phyloP scores from a whole-genome alignment of 345 rosid genomes.

The Brassica nigra region DNA sequence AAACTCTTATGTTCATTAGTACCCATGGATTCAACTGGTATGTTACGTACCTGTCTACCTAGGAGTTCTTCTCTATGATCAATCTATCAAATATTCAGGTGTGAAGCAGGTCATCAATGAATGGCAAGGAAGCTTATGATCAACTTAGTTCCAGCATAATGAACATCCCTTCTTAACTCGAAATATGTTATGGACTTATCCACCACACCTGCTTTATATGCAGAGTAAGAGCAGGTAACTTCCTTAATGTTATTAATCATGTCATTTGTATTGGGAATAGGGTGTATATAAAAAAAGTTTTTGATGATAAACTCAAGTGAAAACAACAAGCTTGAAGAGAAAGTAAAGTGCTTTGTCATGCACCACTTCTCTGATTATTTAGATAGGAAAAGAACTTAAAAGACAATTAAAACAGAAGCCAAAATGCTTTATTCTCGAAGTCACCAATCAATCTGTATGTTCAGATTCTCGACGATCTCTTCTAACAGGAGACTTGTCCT shows the following conservation, averaged over 20 bases:
- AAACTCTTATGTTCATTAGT: not conserved
- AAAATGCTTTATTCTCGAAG: slow-evolving; percentile 10
- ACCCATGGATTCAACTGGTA: not conserved
- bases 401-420: not conserved
- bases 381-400: slow-evolving; percentile 11
- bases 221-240: not conserved
- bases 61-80: not conserved
- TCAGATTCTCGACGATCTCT: slow-evolving; percentile 24
- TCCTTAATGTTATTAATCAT: not conserved
- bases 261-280: slow-evolving; percentile 1
- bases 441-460: slow-evolving; percentile 22
- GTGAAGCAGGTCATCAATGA: not conserved
- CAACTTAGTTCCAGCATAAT: not conserved
- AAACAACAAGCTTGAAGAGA: slow-evolving; percentile 26
- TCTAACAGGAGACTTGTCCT: slow-evolving; percentile 19
- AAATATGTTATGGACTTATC: not conserved
- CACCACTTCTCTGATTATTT: slow-evolving; percentile 37
- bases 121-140: not conserved
- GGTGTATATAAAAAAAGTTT: not conserved
- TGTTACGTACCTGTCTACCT: not conserved
- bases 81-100: not conserved
- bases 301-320: not conserved
- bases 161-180: not conserved
- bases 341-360: slow-evolving; percentile 26
- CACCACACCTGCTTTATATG: not conserved